Base-by-base conservation (phyloP, 352 stramenopile species). In the Pythium periplocum region DNA sequence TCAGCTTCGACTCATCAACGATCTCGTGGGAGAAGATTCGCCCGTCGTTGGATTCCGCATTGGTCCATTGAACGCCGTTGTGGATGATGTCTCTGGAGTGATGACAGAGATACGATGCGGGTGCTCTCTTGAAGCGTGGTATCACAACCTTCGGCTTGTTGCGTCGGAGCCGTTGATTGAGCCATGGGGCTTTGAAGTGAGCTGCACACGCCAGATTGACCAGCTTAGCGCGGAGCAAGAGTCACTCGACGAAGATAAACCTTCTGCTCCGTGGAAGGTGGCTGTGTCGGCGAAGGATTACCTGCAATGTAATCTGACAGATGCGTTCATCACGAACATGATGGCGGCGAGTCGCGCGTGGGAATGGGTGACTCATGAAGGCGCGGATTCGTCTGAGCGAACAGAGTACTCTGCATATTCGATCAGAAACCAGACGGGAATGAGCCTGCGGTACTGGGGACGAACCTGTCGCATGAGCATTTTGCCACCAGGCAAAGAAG, bases 391-490 rank as follows among this genome's bases (percentile, higher is more conserved):
- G 5, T 71, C 76, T 11, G 77, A 90, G 59, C 86, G 85, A 66
- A 82, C 73, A 8, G 77, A 90, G 45, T 91, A 90, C 57, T 94
- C 84, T 34, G 87, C 82, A 10, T 92, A 92, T 51, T 91, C 80
- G 76, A 92, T 94, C 43, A 78, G 84, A 51, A 95, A 95, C 56
- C 78, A 91, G 32, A 95, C 81, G 2, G 85, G 85, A 33, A 64
- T 95, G 35, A 65, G 64, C n/a, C 59, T 95, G 53, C 68, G 75
- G 12, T 94, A 94, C 47, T 90, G 79, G 81, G 69, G 79, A 17
- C 53, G 62, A 36, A 75, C 76, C 6, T 87, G 79, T 52, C 73
- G 71, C 9, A 62, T 83, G 9, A 74, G 80, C 42, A 70, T 58
- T 31, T 67, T 93, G 12, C 53, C 54, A 4, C 64, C 77, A 50